Conservation (phyloP, 164 flowering plant species). For the Tetrastigma voinierianum region DNA sequence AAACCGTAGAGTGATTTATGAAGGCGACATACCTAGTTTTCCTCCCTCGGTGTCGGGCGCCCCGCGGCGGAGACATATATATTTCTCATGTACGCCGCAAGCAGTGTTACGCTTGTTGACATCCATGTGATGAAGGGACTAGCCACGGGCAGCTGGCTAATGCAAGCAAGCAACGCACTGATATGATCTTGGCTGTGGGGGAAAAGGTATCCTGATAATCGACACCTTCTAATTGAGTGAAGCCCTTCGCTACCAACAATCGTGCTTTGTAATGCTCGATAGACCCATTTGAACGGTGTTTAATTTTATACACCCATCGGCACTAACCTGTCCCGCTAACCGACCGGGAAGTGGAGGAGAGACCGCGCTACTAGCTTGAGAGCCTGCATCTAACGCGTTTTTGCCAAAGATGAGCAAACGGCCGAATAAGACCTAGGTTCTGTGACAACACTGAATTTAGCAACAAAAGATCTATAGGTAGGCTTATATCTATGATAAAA, state of each 20-base stretch:
- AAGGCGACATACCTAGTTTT: not conserved
- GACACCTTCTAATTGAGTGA: not conserved
- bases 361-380: too few species aligned
- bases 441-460: not conserved
- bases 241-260: not conserved
- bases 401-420: too few species aligned
- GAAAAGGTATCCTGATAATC: not conserved
- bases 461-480: not conserved
- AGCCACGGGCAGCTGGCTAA: not conserved
- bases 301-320: too few species aligned
- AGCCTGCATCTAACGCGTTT: too few species aligned
- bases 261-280: not conserved
- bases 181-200: not conserved
- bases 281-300: not conserved
- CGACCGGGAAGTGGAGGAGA: too few species aligned
- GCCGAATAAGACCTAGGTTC: not conserved
- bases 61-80: not conserved
- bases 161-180: not conserved
- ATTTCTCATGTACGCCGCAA: not conserved
- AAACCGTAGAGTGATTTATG: not conserved
- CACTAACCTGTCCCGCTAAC: too few species aligned
- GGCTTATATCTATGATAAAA: conserved; percentile 2
- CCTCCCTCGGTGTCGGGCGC: not conserved
- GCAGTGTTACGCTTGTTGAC: not conserved
- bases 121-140: conserved; percentile 3